Evolutionary conservation across 345 rosid genomes (phyloP).

Genomic region (Aethionema arabicum): DNA sequence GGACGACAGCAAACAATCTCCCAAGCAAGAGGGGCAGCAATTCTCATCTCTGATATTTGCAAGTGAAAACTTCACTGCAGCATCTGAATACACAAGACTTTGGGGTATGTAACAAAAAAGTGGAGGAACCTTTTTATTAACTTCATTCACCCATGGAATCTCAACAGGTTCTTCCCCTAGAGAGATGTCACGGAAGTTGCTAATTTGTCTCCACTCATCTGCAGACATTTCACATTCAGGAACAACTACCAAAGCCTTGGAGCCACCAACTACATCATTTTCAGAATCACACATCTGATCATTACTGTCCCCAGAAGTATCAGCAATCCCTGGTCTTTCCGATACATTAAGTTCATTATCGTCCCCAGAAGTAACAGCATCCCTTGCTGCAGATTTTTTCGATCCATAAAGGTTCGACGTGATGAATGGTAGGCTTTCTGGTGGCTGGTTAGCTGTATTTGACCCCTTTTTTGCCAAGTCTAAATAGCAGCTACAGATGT

Average conservation of each 20-base stretch:
- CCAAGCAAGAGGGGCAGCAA: slow-evolving; percentile 67
- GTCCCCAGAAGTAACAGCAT: neutral
- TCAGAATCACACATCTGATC: slow-evolving; percentile 36
- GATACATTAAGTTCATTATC: slow-evolving; percentile 35
- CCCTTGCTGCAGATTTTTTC: slow-evolving; percentile 49
- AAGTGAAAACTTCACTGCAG: slow-evolving; percentile 59
- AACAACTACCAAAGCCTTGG: slow-evolving; percentile 47
- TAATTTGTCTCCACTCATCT: slow-evolving; percentile 51
- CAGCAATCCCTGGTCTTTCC: slow-evolving; percentile 36
- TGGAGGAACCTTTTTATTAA: slow-evolving; percentile 55
- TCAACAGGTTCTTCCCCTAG: slow-evolving; percentile 66
- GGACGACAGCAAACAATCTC: slow-evolving; percentile 61
- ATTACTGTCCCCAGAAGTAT: slow-evolving; percentile 13
- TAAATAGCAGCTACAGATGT: slow-evolving; percentile 77
- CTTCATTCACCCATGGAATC: slow-evolving; percentile 78
- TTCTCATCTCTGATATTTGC: slow-evolving; percentile 50
- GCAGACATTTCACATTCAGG: slow-evolving; percentile 48
- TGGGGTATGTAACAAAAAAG: slow-evolving; percentile 59
- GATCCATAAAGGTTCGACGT: slow-evolving; percentile 42
- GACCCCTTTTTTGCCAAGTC: slow-evolving; percentile 62
- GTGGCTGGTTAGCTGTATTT: slow-evolving; percentile 53
- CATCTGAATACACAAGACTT: slow-evolving; percentile 56
- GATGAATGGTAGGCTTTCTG: slow-evolving; percentile 47
- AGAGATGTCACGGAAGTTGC: slow-evolving; percentile 52
- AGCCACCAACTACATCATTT: slow-evolving; percentile 26